Conservation (phyloP, 805 yeast genomes). For the Candida golubevii region DNA sequence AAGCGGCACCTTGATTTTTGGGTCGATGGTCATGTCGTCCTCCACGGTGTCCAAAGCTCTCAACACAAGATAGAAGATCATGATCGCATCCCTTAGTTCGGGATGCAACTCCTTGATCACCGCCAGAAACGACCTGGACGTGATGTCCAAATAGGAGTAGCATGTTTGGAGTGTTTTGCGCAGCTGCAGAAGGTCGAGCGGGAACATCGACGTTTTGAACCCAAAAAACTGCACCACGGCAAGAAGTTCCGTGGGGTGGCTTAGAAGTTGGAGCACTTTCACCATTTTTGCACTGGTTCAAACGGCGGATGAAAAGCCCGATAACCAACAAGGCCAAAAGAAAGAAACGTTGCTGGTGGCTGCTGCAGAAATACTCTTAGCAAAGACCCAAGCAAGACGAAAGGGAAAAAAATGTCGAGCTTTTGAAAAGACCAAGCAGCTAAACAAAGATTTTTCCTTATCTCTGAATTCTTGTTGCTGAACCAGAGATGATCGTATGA, state of each 20-base stretch:
- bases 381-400: too few species aligned
- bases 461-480: too few species aligned
- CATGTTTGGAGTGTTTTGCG: conserved; percentile 48
- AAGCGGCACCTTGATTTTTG: conserved; percentile 66
- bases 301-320: too few species aligned
- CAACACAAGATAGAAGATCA: conserved; percentile 79
- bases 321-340: too few species aligned
- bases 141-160: conserved; percentile 56
- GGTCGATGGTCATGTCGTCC: conserved; percentile 87
- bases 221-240: conserved; percentile 58
- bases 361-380: too few species aligned
- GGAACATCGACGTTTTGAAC: conserved; percentile 52
- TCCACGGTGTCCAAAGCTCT: conserved; percentile 94
- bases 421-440: too few species aligned
- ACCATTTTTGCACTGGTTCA: conserved; percentile 40
- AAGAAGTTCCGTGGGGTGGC: conserved; percentile 69
- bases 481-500: too few species aligned
- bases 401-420: too few species aligned
- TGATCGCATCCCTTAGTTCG: conserved; percentile 73
- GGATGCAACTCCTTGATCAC: conserved; percentile 91
- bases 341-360: too few species aligned
- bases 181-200: conserved; percentile 35
- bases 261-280: conserved; percentile 51
- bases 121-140: conserved; percentile 92
- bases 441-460: too few species aligned